Percentiles rank a stretch among this genome's conserved stretches.
phyloP scores from a whole-genome alignment of 257 asterid species.

The Nicotiana otophora region DNA sequence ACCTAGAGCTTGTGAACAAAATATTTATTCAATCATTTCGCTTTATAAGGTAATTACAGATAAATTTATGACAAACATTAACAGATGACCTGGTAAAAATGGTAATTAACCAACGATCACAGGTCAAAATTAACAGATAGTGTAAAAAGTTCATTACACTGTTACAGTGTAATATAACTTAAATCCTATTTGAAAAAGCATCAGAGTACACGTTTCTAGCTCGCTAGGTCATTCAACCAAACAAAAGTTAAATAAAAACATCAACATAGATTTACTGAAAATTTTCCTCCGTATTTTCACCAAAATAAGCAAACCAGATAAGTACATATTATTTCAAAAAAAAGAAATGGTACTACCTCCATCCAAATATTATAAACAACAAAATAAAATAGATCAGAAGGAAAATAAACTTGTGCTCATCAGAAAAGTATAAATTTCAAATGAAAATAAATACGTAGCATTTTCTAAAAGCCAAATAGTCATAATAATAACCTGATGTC shows the following conservation, averaged over 20 bases:
- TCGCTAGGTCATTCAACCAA: not conserved
- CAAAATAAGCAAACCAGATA: not conserved
- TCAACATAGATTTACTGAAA: not conserved
- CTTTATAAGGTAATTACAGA: too few species aligned
- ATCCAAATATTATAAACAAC: not conserved
- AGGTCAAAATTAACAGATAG: not conserved
- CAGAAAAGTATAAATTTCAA: not conserved
- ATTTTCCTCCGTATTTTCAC: not conserved
- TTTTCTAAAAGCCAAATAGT: not conserved
- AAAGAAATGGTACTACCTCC: not conserved
- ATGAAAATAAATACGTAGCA: not conserved
- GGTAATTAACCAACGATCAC: not conserved
- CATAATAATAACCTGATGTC: slow-evolving; percentile 69
- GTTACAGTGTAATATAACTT: not conserved
- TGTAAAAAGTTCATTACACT: not conserved
- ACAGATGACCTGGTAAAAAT: not conserved
- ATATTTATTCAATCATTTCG: too few species aligned
- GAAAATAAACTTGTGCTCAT: not conserved
- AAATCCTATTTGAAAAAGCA: not conserved
- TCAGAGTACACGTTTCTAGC: not conserved
- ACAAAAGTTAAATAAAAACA: not conserved
- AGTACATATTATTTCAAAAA: not conserved
- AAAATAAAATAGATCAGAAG: not conserved
- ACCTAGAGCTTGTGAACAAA: not conserved
- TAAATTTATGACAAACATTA: too few species aligned